Evolutionary conservation across 805 yeast genomes (phyloP).

Genomic region (Nakazawaea ernobii): DNA sequence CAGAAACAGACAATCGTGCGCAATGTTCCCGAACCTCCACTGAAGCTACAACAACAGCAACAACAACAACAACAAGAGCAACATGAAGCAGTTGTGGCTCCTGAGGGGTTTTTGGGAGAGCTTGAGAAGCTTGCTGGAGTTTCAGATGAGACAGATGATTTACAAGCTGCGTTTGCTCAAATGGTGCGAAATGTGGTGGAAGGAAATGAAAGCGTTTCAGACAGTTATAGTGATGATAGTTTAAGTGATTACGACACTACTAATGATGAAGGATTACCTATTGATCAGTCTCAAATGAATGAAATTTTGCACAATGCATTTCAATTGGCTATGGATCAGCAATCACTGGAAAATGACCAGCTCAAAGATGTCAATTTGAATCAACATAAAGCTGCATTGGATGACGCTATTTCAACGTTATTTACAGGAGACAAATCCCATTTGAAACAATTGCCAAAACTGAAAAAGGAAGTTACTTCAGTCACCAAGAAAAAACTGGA

Average conservation of each 20-base stretch:
- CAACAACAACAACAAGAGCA: background rate
- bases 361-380: background rate
- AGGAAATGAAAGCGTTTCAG: constrained; percentile 2
- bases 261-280: constrained; percentile 22
- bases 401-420: constrained; percentile 9
- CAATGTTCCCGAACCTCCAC: too few species aligned
- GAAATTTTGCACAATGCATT: constrained; percentile 74
- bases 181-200: constrained; percentile 21
- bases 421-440: constrained; percentile 1
- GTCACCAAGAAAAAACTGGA: background rate
- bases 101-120: constrained; percentile 9
- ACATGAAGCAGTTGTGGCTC: constrained; percentile 2
- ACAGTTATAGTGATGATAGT: background rate
- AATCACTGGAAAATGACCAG: background rate
- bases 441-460: constrained; percentile 1
- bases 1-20: too few species aligned
- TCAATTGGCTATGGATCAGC: constrained; percentile 59
- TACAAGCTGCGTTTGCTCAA: constrained; percentile 49
- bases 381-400: constrained; percentile 8
- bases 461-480: constrained; percentile 1
- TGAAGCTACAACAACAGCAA: background rate
- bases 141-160: constrained; percentile 23
- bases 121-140: constrained; percentile 9
- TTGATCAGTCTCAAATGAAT: constrained; percentile 54
- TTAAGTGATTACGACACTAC: constrained; percentile 3